Percentiles rank a stretch among this genome's conserved stretches.
Conservation (phyloP, 73 alveolate genomes). For the Paramecium tetraurelia region DNA sequence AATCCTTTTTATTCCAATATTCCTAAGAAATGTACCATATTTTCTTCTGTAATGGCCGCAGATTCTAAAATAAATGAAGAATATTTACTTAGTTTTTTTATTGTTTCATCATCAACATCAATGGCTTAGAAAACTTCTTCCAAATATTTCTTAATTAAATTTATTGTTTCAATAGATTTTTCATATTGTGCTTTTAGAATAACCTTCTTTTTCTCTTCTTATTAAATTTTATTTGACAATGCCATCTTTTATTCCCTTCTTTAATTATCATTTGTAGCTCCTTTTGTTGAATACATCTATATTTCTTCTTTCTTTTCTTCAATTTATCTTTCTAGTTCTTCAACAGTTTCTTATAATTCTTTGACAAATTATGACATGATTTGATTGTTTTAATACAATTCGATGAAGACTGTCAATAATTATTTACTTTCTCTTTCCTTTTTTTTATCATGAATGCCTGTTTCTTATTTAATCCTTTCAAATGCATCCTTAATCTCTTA, state of each 20-base stretch:
- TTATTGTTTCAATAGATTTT: constrained; percentile 61
- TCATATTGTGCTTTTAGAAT: constrained; percentile 61
- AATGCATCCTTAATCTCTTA: constrained; percentile 60
- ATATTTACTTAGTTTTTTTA: constrained; percentile 53
- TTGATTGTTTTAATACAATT: constrained; percentile 52
- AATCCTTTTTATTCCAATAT: constrained; percentile 59
- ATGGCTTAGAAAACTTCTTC: constrained; percentile 60
- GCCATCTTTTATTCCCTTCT: constrained; percentile 63
- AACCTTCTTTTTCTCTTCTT: constrained; percentile 61
- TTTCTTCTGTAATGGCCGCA: constrained; percentile 65
- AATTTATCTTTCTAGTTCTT: constrained; percentile 55
- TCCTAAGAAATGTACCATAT: constrained; percentile 64
- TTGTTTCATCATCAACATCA: constrained; percentile 62
- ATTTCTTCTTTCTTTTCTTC: constrained; percentile 59
- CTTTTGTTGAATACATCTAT: constrained; percentile 61
- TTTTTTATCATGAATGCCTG: constrained; percentile 60
- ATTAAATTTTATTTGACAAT: constrained; percentile 38
- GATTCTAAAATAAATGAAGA: background rate
- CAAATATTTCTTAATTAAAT: constrained; percentile 55
- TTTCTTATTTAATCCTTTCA: constrained; percentile 63
- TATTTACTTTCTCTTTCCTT: constrained; percentile 62
- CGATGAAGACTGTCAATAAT: constrained; percentile 53
- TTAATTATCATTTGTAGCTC: constrained; percentile 63
- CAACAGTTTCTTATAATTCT: constrained; percentile 59
- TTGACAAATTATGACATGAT: constrained; percentile 59